Base-by-base conservation (phyloP, 768 basidiomycete species). In the Galerina marginata region DNA sequence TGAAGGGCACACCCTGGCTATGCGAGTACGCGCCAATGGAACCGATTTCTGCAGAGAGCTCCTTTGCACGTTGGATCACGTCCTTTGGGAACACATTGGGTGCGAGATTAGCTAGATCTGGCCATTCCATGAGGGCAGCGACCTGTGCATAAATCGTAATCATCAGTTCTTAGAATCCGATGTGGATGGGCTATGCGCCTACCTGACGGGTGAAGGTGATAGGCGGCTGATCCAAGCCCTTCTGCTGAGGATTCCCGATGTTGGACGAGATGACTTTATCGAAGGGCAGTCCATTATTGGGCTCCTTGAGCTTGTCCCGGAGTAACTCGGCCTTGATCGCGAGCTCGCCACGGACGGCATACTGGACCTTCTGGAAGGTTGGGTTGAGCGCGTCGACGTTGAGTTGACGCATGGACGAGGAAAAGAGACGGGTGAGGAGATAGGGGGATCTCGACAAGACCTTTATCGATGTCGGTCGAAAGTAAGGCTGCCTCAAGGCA, bases 181-280 rank as follows among this genome's bases (percentile, higher is more conserved):
- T 40, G 15, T 20, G 20, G 20, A 20, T 20, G 20, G 20, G 20
- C 20, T 12, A 42, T 12, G 23, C 7, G 33, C 42, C 56, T 64
- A 92, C 95, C 90, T 99, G 96, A 56, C 96, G 83, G 60, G 87
- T 84, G 72, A 93, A 99, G 4, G 96, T 97, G 61, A 99, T 86
- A 2, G 96, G 93, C 5, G 89, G 85, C 72, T 99, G 96, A 75
- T 98, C 89, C 54, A 99, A 82, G 0, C 95, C 95, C 67, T 88
- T 90, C 76, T 98, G 96, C 76, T 99, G 96, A 0, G 97, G 96
- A 71, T 99, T 99, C 9, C 96, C 96, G 61, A 99, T 99, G 78
- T 99, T 99, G 62, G 94, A 93, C 29, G 87, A 91, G 73, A 97
- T 96, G 75, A 99, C 83, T 67, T 86, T 85, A 72, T 87, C 84